phyloP scores from a whole-genome alignment of 1,139 yeast species.

The Geotrichum carabidarum region DNA sequence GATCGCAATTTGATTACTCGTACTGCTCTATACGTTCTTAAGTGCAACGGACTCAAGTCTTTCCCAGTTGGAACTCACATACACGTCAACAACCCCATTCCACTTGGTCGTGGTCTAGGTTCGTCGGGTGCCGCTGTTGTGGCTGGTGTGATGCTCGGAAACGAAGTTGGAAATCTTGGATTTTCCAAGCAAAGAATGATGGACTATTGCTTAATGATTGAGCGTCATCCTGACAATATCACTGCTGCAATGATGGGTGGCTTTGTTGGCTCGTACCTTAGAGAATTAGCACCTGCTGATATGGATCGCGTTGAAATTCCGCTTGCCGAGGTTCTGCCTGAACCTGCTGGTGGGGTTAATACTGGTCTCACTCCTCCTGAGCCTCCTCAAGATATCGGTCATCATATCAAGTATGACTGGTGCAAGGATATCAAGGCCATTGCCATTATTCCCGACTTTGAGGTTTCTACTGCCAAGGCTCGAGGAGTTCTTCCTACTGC shows the following conservation, averaged over 20 bases:
- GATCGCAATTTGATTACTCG: slow-evolving; percentile 82
- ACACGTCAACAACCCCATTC: slow-evolving; percentile 82
- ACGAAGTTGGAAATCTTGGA: slow-evolving; percentile 69
- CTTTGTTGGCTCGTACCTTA: slow-evolving; percentile 87
- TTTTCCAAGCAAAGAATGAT: slow-evolving; percentile 75
- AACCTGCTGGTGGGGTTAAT: slow-evolving; percentile 61
- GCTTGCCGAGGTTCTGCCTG: slow-evolving; percentile 75
- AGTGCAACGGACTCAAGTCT: slow-evolving; percentile 66
- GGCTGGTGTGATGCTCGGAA: slow-evolving; percentile 91
- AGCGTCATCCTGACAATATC: slow-evolving; percentile 96
- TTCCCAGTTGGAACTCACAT: slow-evolving; percentile 85
- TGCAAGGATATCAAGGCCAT: slow-evolving; percentile 75
- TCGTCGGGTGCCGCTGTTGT: slow-evolving; percentile 99
- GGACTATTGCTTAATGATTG: slow-evolving; percentile 93
- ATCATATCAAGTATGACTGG: slow-evolving; percentile 83
- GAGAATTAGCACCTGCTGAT: slow-evolving; percentile 70
- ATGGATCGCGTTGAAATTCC: slow-evolving; percentile 74
- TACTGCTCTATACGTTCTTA: slow-evolving; percentile 83
- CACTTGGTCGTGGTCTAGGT: slow-evolving; percentile 93
- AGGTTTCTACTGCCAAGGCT: slow-evolving; percentile 85
- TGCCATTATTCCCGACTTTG: slow-evolving; percentile 89
- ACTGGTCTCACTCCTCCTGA: slow-evolving; percentile 65
- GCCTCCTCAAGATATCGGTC: slow-evolving; percentile 87
- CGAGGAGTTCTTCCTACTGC: slow-evolving; percentile 81
- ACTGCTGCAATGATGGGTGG: slow-evolving; percentile 99